Evolutionary conservation across 495 filamentous ascomycete genomes (phyloP), one percentile per base, ranked within the genome.

Genomic region (Neurospora sp.): DNA sequence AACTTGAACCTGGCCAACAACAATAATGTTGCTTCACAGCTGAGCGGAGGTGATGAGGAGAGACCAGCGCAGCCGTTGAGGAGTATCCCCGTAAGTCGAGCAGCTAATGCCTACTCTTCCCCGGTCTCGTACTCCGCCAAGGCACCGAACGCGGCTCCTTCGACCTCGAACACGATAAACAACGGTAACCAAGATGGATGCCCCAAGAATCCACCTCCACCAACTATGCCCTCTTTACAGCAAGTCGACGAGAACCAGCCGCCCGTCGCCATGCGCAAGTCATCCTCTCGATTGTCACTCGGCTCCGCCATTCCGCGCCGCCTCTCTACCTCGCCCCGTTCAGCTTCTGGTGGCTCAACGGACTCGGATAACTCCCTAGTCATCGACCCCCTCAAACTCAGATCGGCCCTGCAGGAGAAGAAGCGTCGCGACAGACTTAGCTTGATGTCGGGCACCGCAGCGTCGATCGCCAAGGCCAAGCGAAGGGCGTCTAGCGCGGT

Each of bases 31-130:
- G 1, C 48, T 16, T 65, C 27, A 18, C 53, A 65, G 53, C 14
- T 9, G 53, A 65, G 35, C 3, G 53, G 53, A 18, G 14, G 53
- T 18, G 14, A 9, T 16, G 53, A 65, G 53, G 92, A 92, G 16
- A 86, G 93, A 61, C 89, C 89, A 12, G 84, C 91, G 35, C 90
- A 80, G 11, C 83, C 85, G 2, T 74, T 86, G 22, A 82, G 84
- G 48, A 80, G 77, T 72, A 76, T 86, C 31, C 80, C 81, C 48
- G 76, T 82, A 53, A 80, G 82, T 46, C 77, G 80, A 74, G 76
- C 84, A 71, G 71, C 77, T 79, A 85, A 83, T 48, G 80, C 78
- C 76, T 72, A 80, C 74, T 81, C 83, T 27, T 80, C 83, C 5
- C 77, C 82, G n/a, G 76, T 31, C 3, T 65, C 53, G 7, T 65